Conservation (phyloP, 441 rosid species). For the Brassica balearica region DNA sequence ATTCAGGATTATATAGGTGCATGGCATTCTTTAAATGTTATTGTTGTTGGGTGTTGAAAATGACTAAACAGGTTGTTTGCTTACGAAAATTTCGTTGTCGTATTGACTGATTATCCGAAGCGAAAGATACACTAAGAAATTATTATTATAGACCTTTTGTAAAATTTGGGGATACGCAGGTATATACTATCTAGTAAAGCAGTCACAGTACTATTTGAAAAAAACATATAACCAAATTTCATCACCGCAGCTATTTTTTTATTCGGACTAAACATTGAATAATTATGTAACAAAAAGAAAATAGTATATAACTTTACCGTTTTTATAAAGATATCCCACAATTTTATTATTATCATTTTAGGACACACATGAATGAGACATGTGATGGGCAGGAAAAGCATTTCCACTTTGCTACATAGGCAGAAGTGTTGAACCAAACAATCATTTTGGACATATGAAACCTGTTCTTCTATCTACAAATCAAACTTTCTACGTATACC, state of each 20-base stretch:
- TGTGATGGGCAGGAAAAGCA: constrained; percentile 34
- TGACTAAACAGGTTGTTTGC: too few species aligned
- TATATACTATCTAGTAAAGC: neutral
- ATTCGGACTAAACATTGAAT: neutral
- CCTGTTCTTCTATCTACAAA: constrained; percentile 27
- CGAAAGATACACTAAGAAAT: neutral
- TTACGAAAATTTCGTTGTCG: neutral
- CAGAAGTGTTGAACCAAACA: constrained; percentile 14
- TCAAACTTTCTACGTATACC: constrained; percentile 15
- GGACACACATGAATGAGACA: constrained; percentile 36
- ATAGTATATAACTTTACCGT: too few species aligned
- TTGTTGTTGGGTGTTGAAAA: too few species aligned
- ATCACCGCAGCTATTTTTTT: neutral
- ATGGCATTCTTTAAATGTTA: too few species aligned
- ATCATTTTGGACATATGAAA: constrained; percentile 16
- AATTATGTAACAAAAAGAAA: too few species aligned
- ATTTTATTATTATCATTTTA: constrained; percentile 17
- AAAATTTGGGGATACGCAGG: neutral
- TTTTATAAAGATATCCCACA: neutral
- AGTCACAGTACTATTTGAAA: neutral
- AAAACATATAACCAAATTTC: neutral
- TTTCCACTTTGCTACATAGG: constrained; percentile 16
- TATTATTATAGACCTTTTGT: neutral
- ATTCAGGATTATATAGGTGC: too few species aligned
- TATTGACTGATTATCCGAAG: neutral